phyloP scores from a whole-genome alignment of 2,329 filamentous ascomycete species.

The Colletotrichum costaricense region DNA sequence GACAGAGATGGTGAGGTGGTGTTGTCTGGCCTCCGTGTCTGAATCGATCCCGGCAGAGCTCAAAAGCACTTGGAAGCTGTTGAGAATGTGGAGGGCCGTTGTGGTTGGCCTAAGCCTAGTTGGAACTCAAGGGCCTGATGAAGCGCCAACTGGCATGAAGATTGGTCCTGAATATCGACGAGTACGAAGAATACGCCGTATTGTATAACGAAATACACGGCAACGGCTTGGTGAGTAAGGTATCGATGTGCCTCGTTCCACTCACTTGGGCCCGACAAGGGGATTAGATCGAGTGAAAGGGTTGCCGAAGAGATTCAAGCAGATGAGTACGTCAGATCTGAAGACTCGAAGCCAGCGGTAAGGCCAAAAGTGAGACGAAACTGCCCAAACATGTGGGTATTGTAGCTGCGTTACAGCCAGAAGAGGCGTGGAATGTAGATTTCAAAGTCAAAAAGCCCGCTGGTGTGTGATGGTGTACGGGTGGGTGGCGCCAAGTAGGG shows the following conservation, averaged over 20 bases:
- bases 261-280: conserved; percentile 22
- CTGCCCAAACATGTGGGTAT: conserved; percentile 14
- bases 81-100: neutral
- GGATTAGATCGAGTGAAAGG: conserved; percentile 21
- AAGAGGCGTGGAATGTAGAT: conserved; percentile 10
- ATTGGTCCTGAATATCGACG: neutral
- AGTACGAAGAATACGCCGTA: neutral
- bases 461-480: conserved; percentile 6
- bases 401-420: conserved; percentile 9
- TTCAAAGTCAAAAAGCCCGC: neutral
- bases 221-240: neutral
- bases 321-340: conserved; percentile 15
- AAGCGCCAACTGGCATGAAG: conserved; percentile 8
- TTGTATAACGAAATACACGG: neutral
- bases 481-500: neutral
- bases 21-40: conserved; percentile 16
- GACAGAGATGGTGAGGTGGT: conserved; percentile 21
- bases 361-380: conserved; percentile 18
- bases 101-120: conserved; percentile 19
- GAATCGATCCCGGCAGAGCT: conserved; percentile 29
- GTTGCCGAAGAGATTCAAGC: conserved; percentile 2
- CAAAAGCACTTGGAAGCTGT: conserved; percentile 11
- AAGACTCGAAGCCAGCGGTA: conserved; percentile 13
- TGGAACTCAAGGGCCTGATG: conserved; percentile 17
- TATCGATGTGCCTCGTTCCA: conserved; percentile 27